Base-by-base conservation (phyloP, 2,329 filamentous ascomycete genomes). In the Curvularia sp. region DNA sequence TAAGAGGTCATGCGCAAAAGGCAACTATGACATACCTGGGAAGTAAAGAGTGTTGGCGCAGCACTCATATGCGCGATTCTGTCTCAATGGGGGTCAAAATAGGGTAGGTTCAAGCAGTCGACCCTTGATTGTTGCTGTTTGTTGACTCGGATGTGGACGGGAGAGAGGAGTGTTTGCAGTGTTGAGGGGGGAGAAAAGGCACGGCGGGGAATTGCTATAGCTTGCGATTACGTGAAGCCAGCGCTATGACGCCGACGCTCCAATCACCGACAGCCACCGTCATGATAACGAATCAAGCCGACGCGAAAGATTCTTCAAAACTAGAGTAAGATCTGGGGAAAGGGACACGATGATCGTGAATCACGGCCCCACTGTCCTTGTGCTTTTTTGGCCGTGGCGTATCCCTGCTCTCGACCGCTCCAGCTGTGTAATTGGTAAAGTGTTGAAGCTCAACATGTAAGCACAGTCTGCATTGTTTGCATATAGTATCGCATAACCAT, bases 21-120 rank as follows among this genome's bases (percentile, higher is more conserved):
- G 61, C 59, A 55, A 62, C 56, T n/a, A 56, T 46, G 47, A 76
- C 80, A 67, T 80, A 82, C 81, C 81, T 83, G 81, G 72, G 80
- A 82, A 77, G 81, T 83, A 74, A 82, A 83, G 74, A 78, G 75
- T 69, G 80, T 81, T 66, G 78, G 78, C 75, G 78, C 78, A 80
- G 79, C 79, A 80, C 80, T 80, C 81, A 83, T 81, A 76, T 75
- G 73, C 74, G 74, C 74, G 72, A 71, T 67, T 49, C 47, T 38
- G 18, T 39, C 34, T 38, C 27, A 49, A 61, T 62, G 63, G 64
- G 68, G 53, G 59, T 69, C 69, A 71, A 63, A 63, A 64, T 59
- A 65, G 58, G 64, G 64, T 65, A 67, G 34, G 47, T 49, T 49
- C 23, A 23, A 19, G 28, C 18, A 27, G 23, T 39, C 34, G 34